Base-by-base conservation (phyloP, 192 early-diverging fungal genomes). In the Tieghemiomyces parasiticus region DNA sequence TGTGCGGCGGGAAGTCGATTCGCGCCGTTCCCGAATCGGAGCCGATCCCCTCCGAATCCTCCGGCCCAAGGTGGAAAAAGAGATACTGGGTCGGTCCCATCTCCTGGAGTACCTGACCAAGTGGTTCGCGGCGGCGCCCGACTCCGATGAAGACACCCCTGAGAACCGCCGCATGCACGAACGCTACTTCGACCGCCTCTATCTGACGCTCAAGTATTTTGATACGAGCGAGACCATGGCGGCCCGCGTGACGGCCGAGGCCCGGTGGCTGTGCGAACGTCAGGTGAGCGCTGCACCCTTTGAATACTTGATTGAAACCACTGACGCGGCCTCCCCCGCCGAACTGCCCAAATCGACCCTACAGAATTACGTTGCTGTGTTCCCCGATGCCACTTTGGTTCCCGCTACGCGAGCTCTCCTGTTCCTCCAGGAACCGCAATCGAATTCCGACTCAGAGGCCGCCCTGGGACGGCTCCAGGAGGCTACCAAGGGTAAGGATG, bases 11-110 rank as follows among this genome's bases (percentile, higher is more conserved):
- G 84, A 88, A 51, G 66, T 90, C 16, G 74, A 74, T 42, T 65
- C 78, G 30, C 79, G 90, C 28, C 79, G 81, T 8, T 76, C 78
- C 13, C 64, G 90, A 34, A 65, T 93, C 19, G 79, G 78, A 20
- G 83, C 88, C 0, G 84, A 81, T 6, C 74, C 88, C 0, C 62
- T 78, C 1, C 65, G 68, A 16, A 73, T 72, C 25, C 72, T 92
- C 26, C 69, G 75, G 24, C 61, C 66, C 0, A 72, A 80, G 34
- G 86, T 92, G 0, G 75, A 80, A 53, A 66, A 62, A 0, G 90
- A 95, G 49, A 73, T 91, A 14, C 81, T 75, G 58, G 66, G 48
- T 9, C 64, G 72, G 35, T 89, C 87, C 0, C 68, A 78, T 44
- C 61, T 81, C 24, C 61, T 72, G 25, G 47, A 59, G 3, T 72